Evolutionary conservation across 257 asterid species (phyloP).

Genomic region (Rubia yunnanensis): DNA sequence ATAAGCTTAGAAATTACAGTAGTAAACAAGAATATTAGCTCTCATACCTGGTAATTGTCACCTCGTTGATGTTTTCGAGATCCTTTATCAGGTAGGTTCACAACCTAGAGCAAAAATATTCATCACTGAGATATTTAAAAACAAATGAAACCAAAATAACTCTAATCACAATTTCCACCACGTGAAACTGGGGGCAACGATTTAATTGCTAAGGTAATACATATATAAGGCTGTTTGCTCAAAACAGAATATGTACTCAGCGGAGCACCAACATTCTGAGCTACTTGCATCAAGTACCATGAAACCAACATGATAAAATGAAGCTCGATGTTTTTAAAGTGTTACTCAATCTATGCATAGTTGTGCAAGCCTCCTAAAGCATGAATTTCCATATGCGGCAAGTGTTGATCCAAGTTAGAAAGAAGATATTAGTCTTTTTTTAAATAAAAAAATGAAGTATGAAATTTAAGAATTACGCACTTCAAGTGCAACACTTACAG

Average conservation of each 20-base stretch:
- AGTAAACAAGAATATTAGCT: not conserved
- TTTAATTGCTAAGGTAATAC: not conserved
- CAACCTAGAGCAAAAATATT: constrained; percentile 38
- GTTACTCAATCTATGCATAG: not conserved
- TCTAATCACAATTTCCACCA: not conserved
- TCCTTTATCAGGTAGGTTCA: constrained; percentile 78
- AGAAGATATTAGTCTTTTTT: not conserved
- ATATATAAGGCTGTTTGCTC: not conserved
- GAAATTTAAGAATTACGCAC: no score
- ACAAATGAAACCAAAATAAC: not conserved
- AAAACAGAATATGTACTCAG: not conserved
- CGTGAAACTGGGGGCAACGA: not conserved
- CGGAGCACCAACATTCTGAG: not conserved
- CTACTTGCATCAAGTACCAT: not conserved
- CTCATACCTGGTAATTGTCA: constrained; percentile 68
- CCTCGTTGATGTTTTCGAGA: constrained; percentile 46
- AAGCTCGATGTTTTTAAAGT: not conserved
- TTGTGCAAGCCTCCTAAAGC: not conserved
- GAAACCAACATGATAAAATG: not conserved
- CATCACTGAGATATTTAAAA: constrained; percentile 3
- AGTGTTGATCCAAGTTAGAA: not conserved
- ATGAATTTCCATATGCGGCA: not conserved
- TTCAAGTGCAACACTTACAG: no score
- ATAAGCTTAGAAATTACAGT: no score
- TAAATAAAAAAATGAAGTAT: no score